Conservation (phyloP, 2,329 filamentous ascomycete genomes). For the Pseudocercospora vitis region DNA sequence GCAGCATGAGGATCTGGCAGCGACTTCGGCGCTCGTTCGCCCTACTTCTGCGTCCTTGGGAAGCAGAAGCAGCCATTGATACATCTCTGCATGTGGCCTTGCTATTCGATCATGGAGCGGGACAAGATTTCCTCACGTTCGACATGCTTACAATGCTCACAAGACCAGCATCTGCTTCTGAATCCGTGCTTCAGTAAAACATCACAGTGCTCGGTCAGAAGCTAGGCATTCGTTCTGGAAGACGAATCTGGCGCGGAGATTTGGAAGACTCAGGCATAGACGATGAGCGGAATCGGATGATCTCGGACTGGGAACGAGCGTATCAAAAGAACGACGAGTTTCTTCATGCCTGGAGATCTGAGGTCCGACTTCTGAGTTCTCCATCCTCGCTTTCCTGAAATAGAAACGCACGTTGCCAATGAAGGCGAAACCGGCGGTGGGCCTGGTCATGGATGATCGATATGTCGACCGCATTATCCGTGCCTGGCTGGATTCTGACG, state of each 20-base stretch:
- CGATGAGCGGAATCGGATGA: no score
- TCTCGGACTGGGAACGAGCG: no score
- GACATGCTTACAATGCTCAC: background rate
- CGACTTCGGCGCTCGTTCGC: background rate
- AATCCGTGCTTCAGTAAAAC: background rate
- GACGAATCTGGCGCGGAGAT: no score
- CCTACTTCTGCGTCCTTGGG: no score
- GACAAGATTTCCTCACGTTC: no score
- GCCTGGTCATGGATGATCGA: slow-evolving; percentile 45
- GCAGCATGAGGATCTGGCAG: background rate
- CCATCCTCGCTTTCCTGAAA: background rate
- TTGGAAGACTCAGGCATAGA: no score
- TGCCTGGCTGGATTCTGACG: slow-evolving; percentile 41
- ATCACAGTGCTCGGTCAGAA: background rate
- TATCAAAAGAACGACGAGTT: no score
- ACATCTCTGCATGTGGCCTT: background rate
- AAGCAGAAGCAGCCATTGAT: background rate
- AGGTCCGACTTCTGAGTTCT: background rate
- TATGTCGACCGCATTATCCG: slow-evolving; percentile 46
- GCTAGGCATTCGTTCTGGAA: no score
- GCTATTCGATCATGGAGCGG: no score
- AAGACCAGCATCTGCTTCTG: background rate
- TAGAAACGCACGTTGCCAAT: background rate
- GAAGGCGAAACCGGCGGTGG: slow-evolving; percentile 36
- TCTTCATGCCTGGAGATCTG: no score